Conservation (phyloP, 169 alveolate species). For the Plasmodium malariae region DNA sequence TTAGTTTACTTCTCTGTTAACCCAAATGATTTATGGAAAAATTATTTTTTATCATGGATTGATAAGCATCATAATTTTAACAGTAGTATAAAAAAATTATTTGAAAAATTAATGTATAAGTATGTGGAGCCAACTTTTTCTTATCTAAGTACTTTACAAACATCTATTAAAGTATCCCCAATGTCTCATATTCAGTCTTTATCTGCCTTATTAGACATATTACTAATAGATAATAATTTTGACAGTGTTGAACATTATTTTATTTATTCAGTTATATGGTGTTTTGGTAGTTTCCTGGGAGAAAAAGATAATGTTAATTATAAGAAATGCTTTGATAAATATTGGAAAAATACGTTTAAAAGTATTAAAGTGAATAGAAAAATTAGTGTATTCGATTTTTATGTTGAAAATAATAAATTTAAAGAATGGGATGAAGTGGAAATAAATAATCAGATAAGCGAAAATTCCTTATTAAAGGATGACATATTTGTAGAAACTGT, state of each 20-base stretch:
- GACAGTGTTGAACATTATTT: conserved; percentile 94
- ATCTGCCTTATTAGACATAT: conserved; percentile 59
- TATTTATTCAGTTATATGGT: conserved; percentile 94
- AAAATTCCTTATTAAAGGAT: conserved; percentile 12
- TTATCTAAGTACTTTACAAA: conserved; percentile 91
- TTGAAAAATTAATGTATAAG: conserved; percentile 92
- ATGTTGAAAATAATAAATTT: conserved; percentile 91
- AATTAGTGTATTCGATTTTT: conserved; percentile 97
- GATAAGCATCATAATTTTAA: conserved; percentile 86
- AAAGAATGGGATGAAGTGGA: conserved; percentile 87
- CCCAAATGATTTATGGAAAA: conserved; percentile 94
- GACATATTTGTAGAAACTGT: conserved; percentile 68
- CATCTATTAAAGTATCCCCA: conserved; percentile 75
- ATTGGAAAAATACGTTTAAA: conserved; percentile 96
- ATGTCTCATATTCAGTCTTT: conserved; percentile 75
- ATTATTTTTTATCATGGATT: conserved; percentile 96
- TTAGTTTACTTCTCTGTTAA: conserved; percentile 93
- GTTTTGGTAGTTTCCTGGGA: conserved; percentile 94
- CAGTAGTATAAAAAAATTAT: conserved; percentile 89
- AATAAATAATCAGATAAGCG: conserved; percentile 20
- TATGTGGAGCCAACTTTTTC: conserved; percentile 92
- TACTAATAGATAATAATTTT: conserved; percentile 90
- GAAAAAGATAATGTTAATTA: conserved; percentile 96
- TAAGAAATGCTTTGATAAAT: conserved; percentile 93
- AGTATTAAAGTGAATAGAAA: conserved; percentile 95